phyloP scores from a whole-genome alignment of 1,139 yeast species.

The Protomyces macrosporus region DNA sequence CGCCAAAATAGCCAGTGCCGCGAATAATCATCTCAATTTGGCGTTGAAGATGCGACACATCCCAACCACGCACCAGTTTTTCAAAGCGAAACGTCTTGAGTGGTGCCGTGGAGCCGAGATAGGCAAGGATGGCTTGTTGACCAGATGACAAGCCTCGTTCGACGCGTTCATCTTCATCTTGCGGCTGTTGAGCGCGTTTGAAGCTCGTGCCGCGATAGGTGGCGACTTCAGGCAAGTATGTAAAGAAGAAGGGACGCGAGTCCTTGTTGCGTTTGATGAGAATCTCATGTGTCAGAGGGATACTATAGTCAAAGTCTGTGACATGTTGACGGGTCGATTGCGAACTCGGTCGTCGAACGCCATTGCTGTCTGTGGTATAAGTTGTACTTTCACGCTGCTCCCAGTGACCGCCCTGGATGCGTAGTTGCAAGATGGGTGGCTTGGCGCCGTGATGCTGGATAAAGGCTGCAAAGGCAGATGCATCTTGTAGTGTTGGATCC shows the following conservation, averaged over 20 bases:
- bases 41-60: background rate
- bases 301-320: slow-evolving; percentile 1
- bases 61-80: slow-evolving; percentile 6
- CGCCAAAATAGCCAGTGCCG: background rate
- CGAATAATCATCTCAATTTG: slow-evolving; percentile 6
- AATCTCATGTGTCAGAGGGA: slow-evolving; percentile 1
- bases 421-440: background rate
- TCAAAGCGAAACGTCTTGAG: slow-evolving; percentile 7
- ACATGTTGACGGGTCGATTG: background rate
- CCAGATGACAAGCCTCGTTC: slow-evolving; percentile 4
- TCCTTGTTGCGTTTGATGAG: slow-evolving; percentile 3
- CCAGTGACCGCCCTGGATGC: slow-evolving; percentile 9
- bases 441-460: slow-evolving; percentile 8
- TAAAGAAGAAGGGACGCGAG: slow-evolving; percentile 7
- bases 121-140: slow-evolving; percentile 1
- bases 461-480: slow-evolving; percentile 2
- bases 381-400: background rate
- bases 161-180: background rate
- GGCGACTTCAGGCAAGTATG: background rate
- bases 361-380: slow-evolving; percentile 1
- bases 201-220: slow-evolving; percentile 4
- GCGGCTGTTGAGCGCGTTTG: background rate
- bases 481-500: slow-evolving; percentile 5
- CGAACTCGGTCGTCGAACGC: background rate
- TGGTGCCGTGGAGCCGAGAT: background rate